Conservation (phyloP, 2,329 filamentous ascomycete species). For the Penicillium sp. region DNA sequence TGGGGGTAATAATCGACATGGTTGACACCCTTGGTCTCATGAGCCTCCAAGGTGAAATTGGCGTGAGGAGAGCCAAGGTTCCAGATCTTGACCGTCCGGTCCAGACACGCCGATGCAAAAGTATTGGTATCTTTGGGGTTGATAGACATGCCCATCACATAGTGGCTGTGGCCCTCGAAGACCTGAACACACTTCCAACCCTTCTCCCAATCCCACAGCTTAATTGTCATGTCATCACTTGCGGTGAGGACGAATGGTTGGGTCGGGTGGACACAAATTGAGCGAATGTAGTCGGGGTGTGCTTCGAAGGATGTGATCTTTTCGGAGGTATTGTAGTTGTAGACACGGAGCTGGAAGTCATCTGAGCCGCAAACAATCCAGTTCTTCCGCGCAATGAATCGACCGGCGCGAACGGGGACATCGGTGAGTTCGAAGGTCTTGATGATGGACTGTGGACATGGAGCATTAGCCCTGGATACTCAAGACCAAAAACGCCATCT, state of each 20-base stretch:
- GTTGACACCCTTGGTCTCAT: constrained; percentile 97
- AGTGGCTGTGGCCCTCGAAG: constrained; percentile 94
- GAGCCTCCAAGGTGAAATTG: constrained; percentile 95
- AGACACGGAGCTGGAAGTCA: constrained; percentile 84
- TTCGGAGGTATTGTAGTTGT: constrained; percentile 99
- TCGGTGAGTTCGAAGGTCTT: constrained; percentile 99
- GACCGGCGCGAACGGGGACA: constrained; percentile 92
- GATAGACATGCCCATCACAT: constrained; percentile 94
- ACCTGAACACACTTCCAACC: constrained; percentile 96
- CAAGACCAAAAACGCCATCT: background rate
- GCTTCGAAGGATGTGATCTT: constrained; percentile 97
- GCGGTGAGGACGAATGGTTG: constrained; percentile 95
- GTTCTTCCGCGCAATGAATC: constrained; percentile 97
- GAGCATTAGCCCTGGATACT: constrained; percentile 19
- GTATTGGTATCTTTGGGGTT: constrained; percentile 97
- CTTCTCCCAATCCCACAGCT: constrained; percentile 99
- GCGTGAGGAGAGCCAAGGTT: constrained; percentile 88
- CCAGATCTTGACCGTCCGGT: constrained; percentile 98
- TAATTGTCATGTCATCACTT: constrained; percentile 97
- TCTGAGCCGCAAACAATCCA: constrained; percentile 97
- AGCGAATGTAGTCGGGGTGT: constrained; percentile 96
- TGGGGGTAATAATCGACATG: constrained; percentile 85
- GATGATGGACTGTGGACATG: constrained; percentile 68
- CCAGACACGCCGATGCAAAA: constrained; percentile 89
- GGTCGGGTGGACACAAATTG: constrained; percentile 91